A percentile compares a stretch with the other conserved stretches of the same genome.
Evolutionary conservation across 371 early-diverging fungal genomes (phyloP).

Genomic region (Syncephalastrum contaminatum): DNA sequence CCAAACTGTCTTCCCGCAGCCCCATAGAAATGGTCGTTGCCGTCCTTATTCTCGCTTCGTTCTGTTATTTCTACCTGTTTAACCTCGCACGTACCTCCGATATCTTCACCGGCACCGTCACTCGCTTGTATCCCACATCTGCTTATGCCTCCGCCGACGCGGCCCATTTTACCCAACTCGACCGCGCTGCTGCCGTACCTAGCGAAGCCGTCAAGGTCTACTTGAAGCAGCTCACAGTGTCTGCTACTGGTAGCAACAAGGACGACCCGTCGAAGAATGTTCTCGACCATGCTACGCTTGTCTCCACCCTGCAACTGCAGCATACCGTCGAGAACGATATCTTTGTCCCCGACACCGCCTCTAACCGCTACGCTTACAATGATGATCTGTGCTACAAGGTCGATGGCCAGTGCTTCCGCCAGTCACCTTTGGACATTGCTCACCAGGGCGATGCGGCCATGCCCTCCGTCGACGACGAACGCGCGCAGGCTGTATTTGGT

Average conservation of each 20-base stretch:
- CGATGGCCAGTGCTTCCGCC: conserved; percentile 27
- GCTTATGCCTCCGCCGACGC: conserved; percentile 45
- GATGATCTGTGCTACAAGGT: conserved; percentile 41
- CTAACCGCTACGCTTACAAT: conserved; percentile 31
- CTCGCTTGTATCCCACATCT: conserved; percentile 53
- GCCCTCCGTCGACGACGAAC: conserved; percentile 25
- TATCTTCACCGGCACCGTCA: conserved; percentile 58
- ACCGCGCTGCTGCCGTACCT: conserved; percentile 19
- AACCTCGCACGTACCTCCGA: conserved; percentile 72
- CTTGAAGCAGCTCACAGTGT: conserved; percentile 53
- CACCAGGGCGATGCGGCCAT: conserved; percentile 28
- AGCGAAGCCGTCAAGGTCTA: conserved; percentile 49
- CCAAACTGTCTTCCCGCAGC: conserved; percentile 46
- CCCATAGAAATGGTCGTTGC: conserved; percentile 84
- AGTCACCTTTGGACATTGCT: conserved; percentile 41
- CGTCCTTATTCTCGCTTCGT: conserved; percentile 71
- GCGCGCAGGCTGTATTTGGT: conserved; percentile 15
- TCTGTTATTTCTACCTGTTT: conserved; percentile 77
- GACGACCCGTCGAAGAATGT: conserved; percentile 7
- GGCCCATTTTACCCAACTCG: conserved; percentile 33
- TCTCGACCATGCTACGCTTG: conserved; percentile 37
- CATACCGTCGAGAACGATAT: conserved; percentile 49
- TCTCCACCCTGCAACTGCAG: conserved; percentile 47
- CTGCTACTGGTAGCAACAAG: conserved; percentile 24
- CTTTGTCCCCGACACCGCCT: conserved; percentile 30